Conservation (phyloP, 2,329 filamentous ascomycete genomes). For the Cadophora luteo-olivacea region DNA sequence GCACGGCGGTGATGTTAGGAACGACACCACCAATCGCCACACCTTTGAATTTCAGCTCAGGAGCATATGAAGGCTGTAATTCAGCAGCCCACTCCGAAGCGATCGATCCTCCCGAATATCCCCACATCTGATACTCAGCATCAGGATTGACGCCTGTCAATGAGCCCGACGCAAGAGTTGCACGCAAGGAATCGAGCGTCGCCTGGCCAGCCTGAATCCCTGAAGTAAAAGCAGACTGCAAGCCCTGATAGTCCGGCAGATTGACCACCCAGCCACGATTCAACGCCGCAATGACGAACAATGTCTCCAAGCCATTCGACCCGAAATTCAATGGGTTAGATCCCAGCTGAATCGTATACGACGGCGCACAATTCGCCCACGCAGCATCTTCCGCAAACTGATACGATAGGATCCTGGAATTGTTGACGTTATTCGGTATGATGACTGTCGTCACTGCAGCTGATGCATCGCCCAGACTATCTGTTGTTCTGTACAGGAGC, state of each 20-base stretch:
- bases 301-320: no score
- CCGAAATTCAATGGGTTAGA: no score
- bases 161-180: constrained; percentile 21
- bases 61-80: constrained; percentile 47
- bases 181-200: constrained; percentile 35
- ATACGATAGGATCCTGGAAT: not conserved
- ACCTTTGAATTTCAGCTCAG: constrained; percentile 1
- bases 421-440: not conserved
- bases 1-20: no score
- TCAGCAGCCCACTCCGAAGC: constrained; percentile 59
- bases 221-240: no score
- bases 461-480: not conserved
- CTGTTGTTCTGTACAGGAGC: constrained; percentile 45
- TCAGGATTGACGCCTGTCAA: constrained; percentile 2
- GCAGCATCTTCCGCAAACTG: not conserved
- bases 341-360: no score
- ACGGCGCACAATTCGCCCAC: no score
- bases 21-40: not conserved
- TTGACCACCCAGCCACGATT: no score
- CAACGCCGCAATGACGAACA: no score
- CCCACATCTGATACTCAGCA: constrained; percentile 50
- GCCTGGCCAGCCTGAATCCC: constrained; percentile 28
- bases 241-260: no score
- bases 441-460: not conserved
- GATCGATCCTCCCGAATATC: constrained; percentile 61